These are phyloP conservation scores for Podaxis mareebaensis DNA, from an alignment of 768 basidiomycete species.

Conservation along the genomic window DNA sequence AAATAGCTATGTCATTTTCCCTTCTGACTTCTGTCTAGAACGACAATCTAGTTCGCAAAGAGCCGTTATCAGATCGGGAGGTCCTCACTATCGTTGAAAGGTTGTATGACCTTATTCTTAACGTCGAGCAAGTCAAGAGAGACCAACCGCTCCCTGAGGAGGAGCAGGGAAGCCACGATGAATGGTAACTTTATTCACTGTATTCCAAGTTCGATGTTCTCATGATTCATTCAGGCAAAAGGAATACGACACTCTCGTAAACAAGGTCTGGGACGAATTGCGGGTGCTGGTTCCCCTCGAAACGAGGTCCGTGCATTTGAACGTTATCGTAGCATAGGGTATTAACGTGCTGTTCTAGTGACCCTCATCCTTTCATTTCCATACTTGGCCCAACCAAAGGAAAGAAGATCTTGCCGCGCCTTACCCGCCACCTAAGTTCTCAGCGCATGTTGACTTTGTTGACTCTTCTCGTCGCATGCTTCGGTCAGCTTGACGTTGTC, in stretches of 20 bases:
- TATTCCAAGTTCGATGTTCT: neutral
- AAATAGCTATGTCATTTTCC: neutral
- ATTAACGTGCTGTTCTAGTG: conserved; percentile 40
- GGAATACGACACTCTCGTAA: conserved; percentile 58
- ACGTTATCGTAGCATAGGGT: neutral
- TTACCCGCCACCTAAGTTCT: conserved; percentile 79
- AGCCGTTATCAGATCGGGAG: conserved; percentile 79
- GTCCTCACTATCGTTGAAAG: conserved; percentile 78
- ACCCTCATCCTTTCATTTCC: conserved; percentile 96
- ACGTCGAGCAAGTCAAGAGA: conserved; percentile 82
- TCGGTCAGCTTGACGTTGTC: conserved; percentile 92
- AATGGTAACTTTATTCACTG: conserved; percentile 44
- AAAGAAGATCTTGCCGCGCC: conserved; percentile 87
- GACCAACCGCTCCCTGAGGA: conserved; percentile 73
- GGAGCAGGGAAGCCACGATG: conserved; percentile 38
- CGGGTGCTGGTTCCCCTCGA: conserved; percentile 91
- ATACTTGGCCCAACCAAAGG: conserved; percentile 88
- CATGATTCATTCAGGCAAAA: conserved; percentile 46
- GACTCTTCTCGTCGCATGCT: conserved; percentile 92
- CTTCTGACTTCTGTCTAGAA: conserved; percentile 37
- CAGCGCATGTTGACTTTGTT: conserved; percentile 84
- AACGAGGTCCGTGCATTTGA: conserved; percentile 64
- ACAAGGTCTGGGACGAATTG: conserved; percentile 77
- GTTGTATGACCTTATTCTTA: conserved; percentile 81
- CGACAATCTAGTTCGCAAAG: conserved; percentile 61